Evolutionary conservation across 2,329 filamentous ascomycete species (phyloP).

Genomic region (Dactylellina parvicollis): DNA sequence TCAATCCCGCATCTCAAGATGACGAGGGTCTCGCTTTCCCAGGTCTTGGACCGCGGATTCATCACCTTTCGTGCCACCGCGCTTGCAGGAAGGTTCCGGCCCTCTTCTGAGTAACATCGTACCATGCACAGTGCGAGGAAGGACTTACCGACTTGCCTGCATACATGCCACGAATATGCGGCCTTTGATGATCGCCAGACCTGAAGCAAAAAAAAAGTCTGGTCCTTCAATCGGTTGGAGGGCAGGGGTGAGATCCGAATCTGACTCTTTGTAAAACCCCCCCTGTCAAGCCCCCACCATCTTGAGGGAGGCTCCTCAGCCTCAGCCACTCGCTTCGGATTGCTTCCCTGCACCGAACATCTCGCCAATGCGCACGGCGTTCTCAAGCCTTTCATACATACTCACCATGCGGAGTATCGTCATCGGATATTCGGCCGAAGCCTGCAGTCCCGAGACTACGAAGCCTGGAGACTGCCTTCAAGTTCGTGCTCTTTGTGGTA

Average conservation of each 20-base stretch:
- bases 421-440: too few species aligned
- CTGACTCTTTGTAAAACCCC: conserved; percentile 11
- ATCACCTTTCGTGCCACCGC: background rate
- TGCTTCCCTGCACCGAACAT: conserved; percentile 64
- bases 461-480: too few species aligned
- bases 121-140: background rate
- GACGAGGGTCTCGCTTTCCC: conserved; percentile 1
- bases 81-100: background rate
- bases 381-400: background rate
- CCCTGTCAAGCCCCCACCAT: background rate
- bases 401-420: background rate
- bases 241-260: background rate
- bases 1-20: conserved; percentile 16
- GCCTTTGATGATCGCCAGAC: too few species aligned
- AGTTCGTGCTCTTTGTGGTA: too few species aligned
- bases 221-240: too few species aligned
- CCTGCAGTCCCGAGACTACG: too few species aligned
- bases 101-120: background rate
- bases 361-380: conserved; percentile 55
- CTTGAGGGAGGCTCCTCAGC: background rate
- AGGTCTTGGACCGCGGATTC: background rate
- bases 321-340: conserved; percentile 66
- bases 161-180: too few species aligned
- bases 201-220: too few species aligned
- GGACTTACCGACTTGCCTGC: background rate